A percentile compares a stretch with the other conserved stretches of the same genome.
These are phyloP conservation scores for Maudiozyma serrabonitensis DNA, from an alignment of 805 yeast genomes.

Conservation along the genomic window DNA sequence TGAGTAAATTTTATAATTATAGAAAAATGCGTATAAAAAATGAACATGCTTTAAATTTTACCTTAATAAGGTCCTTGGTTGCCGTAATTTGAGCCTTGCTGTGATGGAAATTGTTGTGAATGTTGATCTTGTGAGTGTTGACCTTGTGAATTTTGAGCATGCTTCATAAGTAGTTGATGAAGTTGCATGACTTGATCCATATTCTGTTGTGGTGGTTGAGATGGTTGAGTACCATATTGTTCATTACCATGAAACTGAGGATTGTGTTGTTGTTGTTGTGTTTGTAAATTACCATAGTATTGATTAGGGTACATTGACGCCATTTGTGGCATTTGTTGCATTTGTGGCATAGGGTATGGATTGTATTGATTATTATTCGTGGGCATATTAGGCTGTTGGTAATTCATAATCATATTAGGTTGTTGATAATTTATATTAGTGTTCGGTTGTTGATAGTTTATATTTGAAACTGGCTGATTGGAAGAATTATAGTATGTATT, in stretches of 20 bases:
- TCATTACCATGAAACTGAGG: neutral
- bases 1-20: no score
- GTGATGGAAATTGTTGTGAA: conserved; percentile 7
- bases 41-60: neutral
- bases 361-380: no score
- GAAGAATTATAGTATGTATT: no score
- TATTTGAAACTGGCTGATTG: neutral
- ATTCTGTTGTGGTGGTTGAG: conserved; percentile 10
- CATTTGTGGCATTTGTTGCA: neutral
- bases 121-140: neutral
- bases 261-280: neutral
- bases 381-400: neutral
- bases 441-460: neutral
- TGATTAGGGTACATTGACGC: neutral
- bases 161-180: conserved; percentile 21
- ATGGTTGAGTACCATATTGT: conserved; percentile 5
- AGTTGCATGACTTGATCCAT: conserved; percentile 18
- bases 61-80: neutral
- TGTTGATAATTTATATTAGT: conserved; percentile 1
- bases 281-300: neutral
- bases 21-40: no score
- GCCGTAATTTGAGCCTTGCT: neutral
- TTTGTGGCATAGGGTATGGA: neutral
- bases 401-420: neutral
- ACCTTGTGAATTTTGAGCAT: conserved; percentile 1